These are phyloP conservation scores for Myrmaecium sp. DNA, from an alignment of 2,329 filamentous ascomycete genomes.

Conservation along the genomic window DNA sequence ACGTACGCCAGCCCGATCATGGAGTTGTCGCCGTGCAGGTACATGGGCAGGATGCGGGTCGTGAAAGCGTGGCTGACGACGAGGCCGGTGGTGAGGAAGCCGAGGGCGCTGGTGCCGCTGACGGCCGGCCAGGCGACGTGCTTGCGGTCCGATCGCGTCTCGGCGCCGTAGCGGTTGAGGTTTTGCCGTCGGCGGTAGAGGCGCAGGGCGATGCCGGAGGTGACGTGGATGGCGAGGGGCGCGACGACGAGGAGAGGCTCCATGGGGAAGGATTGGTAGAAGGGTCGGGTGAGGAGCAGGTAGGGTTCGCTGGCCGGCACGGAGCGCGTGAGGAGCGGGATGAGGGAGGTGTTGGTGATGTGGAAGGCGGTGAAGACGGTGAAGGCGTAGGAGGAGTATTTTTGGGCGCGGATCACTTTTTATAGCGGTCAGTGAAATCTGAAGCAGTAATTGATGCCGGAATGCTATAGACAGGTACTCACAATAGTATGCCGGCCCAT, in stretches of 20 bases:
- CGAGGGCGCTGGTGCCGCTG: slow-evolving; percentile 52
- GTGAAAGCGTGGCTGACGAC: slow-evolving; percentile 56
- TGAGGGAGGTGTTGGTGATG: slow-evolving; percentile 28
- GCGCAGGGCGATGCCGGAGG: slow-evolving; percentile 60
- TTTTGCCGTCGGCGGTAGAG: slow-evolving; percentile 57
- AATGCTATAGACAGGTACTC: slow-evolving; percentile 14
- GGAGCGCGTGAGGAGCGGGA: slow-evolving; percentile 17
- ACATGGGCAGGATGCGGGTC: slow-evolving; percentile 59
- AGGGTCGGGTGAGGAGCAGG: slow-evolving; percentile 75
- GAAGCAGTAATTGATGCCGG: background rate
- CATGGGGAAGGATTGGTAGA: slow-evolving; percentile 65
- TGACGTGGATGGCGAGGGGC: slow-evolving; percentile 59
- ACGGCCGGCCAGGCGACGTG: slow-evolving; percentile 49
- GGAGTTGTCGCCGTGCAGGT: slow-evolving; percentile 69
- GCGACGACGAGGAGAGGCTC: slow-evolving; percentile 66
- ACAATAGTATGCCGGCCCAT: slow-evolving; percentile 63
- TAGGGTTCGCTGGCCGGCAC: slow-evolving; percentile 64
- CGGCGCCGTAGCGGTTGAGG: slow-evolving; percentile 57
- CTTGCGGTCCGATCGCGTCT: slow-evolving; percentile 35
- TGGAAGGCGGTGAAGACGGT: slow-evolving; percentile 25
- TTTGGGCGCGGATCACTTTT: slow-evolving; percentile 59
- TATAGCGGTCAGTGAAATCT: background rate
- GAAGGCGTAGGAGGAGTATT: slow-evolving; percentile 61
- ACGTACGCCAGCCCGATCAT: slow-evolving; percentile 73
- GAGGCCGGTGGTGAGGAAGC: slow-evolving; percentile 51